Evolutionary conservation across 495 filamentous ascomycete species (phyloP), one percentile per base, ranked within the genome.

Genomic region (Lasiosphaeria ovina): DNA sequence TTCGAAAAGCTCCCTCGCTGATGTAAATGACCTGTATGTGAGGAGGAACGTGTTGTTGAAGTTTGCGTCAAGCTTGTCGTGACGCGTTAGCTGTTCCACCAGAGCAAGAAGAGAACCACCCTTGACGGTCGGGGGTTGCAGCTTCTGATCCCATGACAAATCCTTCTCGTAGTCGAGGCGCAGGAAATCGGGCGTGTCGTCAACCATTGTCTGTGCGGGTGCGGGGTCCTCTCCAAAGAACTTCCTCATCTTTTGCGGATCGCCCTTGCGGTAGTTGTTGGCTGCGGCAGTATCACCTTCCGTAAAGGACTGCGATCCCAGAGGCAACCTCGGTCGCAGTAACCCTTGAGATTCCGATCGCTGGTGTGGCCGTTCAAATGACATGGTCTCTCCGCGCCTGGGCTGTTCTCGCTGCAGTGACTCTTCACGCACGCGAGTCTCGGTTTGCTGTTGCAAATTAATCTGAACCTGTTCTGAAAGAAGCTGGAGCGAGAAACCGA

Each of bases 41-140:
- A 98, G 83, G 14, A 98, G 85, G 83, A 98, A 98, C 6, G 94
- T 98, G 67, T 91, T 93, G 78, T 97, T 98, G 73, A 98, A 98
- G 59, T 81, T 89, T n/a, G 91, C 87, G 71, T 98, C 95, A 3
- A 96, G 84, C 69, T 91, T 92, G 78, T 98, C 94, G 68, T 98
- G 94, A 44, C 94, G 85, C 14, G 94, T 98, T 54, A 98, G 78
- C 69, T 97, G 93, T 72, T 98, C 94, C n/a, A 98, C 95, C 65
- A 98, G 74, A 8, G 89, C 95, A 40, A 89, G 80, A 42, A 98
- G 74, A 16, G 93, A 94, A 54, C 94, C 94, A 59, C 94, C 94
- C 71, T 91, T 92, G 55, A 98, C 78, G 32, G 83, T 76, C 35
- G 91, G 88, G 3, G 84, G 81, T 42, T 85, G 81, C 54, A 75